Evolutionary conservation across 2,329 filamentous ascomycete species (phyloP), one percentile per base, ranked within the genome.

Genomic region (Aspergillus uvarum): DNA sequence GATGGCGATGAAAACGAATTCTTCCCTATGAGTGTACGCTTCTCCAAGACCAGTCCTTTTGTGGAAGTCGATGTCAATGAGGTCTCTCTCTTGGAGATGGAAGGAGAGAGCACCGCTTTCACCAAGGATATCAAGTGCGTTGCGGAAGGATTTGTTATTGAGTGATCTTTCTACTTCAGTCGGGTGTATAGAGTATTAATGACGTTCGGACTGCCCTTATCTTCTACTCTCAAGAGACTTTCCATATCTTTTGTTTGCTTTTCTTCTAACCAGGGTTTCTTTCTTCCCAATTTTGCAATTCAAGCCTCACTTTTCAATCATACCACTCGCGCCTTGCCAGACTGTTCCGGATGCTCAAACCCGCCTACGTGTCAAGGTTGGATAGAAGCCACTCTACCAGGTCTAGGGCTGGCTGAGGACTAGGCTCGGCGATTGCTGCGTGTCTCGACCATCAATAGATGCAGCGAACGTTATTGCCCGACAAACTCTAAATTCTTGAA

Each of bases 1-100:
- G 91, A 93, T 67, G 86, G 87, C 58, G 91, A 94, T 68, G 95
- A 98, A 74, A 89, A 91, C 59, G 93, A 97, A 69, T 98, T 98
- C 81, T 99, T 99, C 87, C 95, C 95, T 1, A 98, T 99, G 93
- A 89, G 86, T 56, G 88, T 98, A 62, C 85, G 88, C 57, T 99
- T 99, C 79, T 88, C 86, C 64, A 97, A 96, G 84, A 85, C 87
- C 47, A 86, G 84, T 60, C 94, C 95, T 29, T 96, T 91, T 76
- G 85, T 98, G 54, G 92, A 97, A 70, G 91, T 99, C 65, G 92
- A 97, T 80, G 94, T 98, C 51, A 71, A 69, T 29, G 68, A 70
- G 53, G 77, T 77, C 22, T 73, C 74, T n/a, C 63, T 80, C 38
- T 62, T 81, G 58, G 79, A 81, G 51, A 76, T 78, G 72, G 76